Conservation (phyloP, 2,329 filamentous ascomycete species). For the Scedosporium boydii region DNA sequence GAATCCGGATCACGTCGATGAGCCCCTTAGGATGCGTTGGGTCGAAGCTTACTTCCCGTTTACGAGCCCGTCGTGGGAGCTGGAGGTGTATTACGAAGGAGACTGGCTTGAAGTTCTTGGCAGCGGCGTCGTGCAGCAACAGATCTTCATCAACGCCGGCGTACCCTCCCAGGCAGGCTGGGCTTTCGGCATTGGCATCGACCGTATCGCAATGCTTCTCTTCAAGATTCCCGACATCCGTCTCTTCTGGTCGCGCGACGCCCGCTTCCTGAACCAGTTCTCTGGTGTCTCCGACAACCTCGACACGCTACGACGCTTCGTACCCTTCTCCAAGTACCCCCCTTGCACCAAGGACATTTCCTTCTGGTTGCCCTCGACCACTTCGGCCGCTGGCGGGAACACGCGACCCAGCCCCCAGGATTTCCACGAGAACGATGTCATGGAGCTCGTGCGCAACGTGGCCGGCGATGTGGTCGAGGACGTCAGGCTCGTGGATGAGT, state of each 20-base stretch:
- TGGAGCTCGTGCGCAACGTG: slow-evolving; percentile 83
- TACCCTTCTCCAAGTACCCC: slow-evolving; percentile 85
- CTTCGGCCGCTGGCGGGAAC: slow-evolving; percentile 39
- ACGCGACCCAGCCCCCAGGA: slow-evolving; percentile 26
- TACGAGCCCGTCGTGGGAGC: slow-evolving; percentile 89
- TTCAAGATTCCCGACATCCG: slow-evolving; percentile 95
- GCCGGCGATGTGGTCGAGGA: slow-evolving; percentile 82
- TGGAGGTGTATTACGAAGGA: slow-evolving; percentile 89
- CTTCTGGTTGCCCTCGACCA: slow-evolving; percentile 62
- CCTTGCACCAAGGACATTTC: slow-evolving; percentile 85
- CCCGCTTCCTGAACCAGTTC: slow-evolving; percentile 83
- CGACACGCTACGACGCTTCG: slow-evolving; percentile 51
- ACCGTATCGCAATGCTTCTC: slow-evolving; percentile 93
- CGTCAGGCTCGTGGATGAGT: slow-evolving; percentile 75
- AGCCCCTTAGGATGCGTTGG: slow-evolving; percentile 83
- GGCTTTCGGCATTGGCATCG: slow-evolving; percentile 91
- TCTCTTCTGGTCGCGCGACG: slow-evolving; percentile 86
- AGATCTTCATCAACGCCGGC: slow-evolving; percentile 67
- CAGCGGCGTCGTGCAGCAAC: slow-evolving; percentile 82
- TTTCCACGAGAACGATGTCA: slow-evolving; percentile 93
- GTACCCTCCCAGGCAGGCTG: slow-evolving; percentile 72
- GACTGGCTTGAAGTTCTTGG: slow-evolving; percentile 95
- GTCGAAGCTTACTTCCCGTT: slow-evolving; percentile 97
- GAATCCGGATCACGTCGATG: slow-evolving; percentile 41
- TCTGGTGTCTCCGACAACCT: slow-evolving; percentile 45